Evolutionary conservation across 1,139 yeast species (phyloP), one percentile per base, ranked within the genome.

Genomic region (Yamadazyma epiphylla): DNA sequence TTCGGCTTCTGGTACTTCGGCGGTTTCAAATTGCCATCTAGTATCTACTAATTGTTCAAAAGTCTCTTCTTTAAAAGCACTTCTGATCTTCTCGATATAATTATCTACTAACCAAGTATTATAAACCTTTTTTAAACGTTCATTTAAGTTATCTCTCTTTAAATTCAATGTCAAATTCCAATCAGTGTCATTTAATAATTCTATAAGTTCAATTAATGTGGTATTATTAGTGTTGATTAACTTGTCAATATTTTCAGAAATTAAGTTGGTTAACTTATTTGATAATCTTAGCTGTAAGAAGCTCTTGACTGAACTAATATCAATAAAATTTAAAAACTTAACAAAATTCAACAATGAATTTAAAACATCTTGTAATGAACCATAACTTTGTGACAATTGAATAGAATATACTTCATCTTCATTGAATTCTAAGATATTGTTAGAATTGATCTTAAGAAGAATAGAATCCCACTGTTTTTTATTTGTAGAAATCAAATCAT

Each of bases 221-320:
- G 45, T 39, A 28, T 52, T 46, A 16, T 27, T 28, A 16, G 28
- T 10, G n/a, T 48, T 39, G 23, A 55, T 46, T 11, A 64, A 43
- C 4, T 28, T 26, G 22, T 48, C 44, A 19, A 64, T 60, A 32
- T 55, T 57, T 21, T 51, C 49, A 0, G 69, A 58, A 10, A 64
- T 51, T 24, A 44, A 46, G 11, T 48, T 51, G n/a, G 53, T 54
- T 17, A 65, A 42, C 27, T 46, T 43, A 24, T 51, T 53, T 13
- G 64, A 58, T 5, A 64, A 46, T 36, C 55, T 59, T 6, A 62
- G 49, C 35, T 50, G 51, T 31, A 51, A 53, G 31, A 39, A 56
- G 24, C 53, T 50, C 24, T 54, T 60, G 24, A 63, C 39, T 1
- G 48, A 35, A 4, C 40, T 45, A 22, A 53, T 36, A 16, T 49